Evolutionary conservation across 441 rosid genomes (phyloP), one percentile per base, ranked within the genome.

Genomic region (Brassica hybrid): DNA sequence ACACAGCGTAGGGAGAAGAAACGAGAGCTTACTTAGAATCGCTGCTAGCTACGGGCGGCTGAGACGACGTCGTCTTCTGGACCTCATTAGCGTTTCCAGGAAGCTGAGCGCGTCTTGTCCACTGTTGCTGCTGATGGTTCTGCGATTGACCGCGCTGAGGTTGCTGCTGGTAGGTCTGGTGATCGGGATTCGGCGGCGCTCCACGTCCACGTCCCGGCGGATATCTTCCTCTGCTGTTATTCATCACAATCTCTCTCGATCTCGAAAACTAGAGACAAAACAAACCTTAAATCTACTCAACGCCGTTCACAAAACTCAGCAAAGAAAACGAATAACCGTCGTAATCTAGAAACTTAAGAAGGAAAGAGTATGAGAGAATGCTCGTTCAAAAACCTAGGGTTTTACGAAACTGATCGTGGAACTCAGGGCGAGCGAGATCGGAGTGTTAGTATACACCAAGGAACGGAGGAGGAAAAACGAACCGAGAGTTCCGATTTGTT

Each of bases 141-240:
- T 88, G 94, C 62, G 89, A 89, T 83, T 86, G 88, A 81, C 16
- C 73, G 67, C 27, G 27, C 3, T 23, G 27, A 25, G 27, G 27
- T 25, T 25, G 27, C 27, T 25, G 27, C 27, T 25, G 27, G 27
- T 82, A 88, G 89, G 80, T 86, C n/a, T 94, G 97, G 65, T 83
- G 86, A 34, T 83, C 84, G 58, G 90, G 97, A 88, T 85, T 25
- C 2, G 27, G 27, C 27, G 27, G 27, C 27, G 32, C 87, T 83
- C 93, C 95, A 59, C 98, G 89, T 9, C 94, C 96, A n/a, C n/a
- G 76, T 84, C 94, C 99, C 19, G 98, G 99, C 21, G 94, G 98
- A 85, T 94, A 92, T 81, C 97, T 87, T 71, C 89, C 95, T 87
- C 98, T 88, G 81, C 85, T 87, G 81, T 86, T 89, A 71, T 88